Conservation (phyloP, 306 rosid genomes). For the Cotoneaster glaucophyllus region DNA sequence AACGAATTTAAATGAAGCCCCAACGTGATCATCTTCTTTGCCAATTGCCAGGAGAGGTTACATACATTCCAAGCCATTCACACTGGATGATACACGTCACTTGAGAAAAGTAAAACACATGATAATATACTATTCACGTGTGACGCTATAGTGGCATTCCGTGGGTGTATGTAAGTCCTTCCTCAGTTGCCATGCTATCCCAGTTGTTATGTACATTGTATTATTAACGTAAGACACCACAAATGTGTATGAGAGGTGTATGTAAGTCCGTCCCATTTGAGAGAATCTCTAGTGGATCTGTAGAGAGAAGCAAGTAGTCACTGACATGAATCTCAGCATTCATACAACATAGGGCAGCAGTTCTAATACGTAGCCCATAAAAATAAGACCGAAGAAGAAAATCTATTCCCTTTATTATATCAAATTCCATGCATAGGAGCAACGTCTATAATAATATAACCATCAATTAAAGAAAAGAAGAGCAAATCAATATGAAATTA, state of each 20-base stretch:
- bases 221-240: not conserved
- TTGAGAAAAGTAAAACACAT: too few species aligned
- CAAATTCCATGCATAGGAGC: not conserved
- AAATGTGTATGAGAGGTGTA: not conserved
- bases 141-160: not conserved
- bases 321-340: not conserved
- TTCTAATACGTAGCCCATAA: not conserved
- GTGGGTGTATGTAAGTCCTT: not conserved
- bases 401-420: conserved; percentile 7
- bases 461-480: not conserved
- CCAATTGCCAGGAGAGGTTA: too few species aligned
- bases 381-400: not conserved
- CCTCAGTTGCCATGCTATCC: not conserved
- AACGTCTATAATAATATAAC: conserved; percentile 12
- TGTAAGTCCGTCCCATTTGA: not conserved
- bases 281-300: not conserved
- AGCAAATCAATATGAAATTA: not conserved
- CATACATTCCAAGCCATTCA: not conserved
- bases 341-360: not conserved
- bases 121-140: not conserved
- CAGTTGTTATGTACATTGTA: not conserved
- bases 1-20: too few species aligned
- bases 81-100: too few species aligned
- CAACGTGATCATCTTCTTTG: too few species aligned
- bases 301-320: not conserved